Evolutionary conservation across 371 early-diverging fungal genomes (phyloP).

Genomic region (Mortierella sp.): DNA sequence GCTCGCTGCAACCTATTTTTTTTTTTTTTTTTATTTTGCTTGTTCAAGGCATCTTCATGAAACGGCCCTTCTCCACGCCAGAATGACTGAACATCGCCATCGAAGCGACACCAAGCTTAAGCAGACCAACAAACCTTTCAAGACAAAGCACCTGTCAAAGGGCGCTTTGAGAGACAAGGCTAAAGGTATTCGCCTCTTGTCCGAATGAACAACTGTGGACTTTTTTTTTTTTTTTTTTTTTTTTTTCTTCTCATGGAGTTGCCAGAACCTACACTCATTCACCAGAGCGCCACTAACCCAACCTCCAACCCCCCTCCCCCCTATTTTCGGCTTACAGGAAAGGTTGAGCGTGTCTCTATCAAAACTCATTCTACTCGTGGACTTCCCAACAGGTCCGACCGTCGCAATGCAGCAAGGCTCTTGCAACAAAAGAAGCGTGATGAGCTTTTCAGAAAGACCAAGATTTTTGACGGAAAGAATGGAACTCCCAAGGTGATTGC

Average conservation of each 20-base stretch:
- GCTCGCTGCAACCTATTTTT: conserved; percentile 4
- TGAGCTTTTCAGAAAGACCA: conserved; percentile 70
- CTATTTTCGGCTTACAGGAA: conserved; percentile 55
- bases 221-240: not conserved
- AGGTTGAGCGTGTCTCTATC: conserved; percentile 72
- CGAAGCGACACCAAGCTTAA: conserved; percentile 73
- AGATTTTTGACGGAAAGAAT: conserved; percentile 84
- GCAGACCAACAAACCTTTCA: conserved; percentile 95
- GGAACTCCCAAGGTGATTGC: conserved; percentile 91
- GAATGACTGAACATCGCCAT: conserved; percentile 51
- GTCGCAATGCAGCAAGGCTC: conserved; percentile 84
- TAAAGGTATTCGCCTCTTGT: too few relatives aligned
- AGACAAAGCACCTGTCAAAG: conserved; percentile 90
- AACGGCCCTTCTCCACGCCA: not conserved
- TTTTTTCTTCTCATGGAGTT: too few relatives aligned
- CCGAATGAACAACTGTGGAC: not conserved
- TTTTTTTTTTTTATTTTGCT: conserved; percentile 7
- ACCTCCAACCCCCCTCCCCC: not conserved
- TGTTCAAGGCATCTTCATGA: too few relatives aligned
- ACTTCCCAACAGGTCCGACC: conserved; percentile 74
- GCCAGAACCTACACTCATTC: too few relatives aligned
- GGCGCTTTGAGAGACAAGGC: conserved; percentile 78
- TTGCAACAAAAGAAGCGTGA: conserved; percentile 86
- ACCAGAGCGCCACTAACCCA: not conserved
- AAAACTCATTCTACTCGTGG: conserved; percentile 61